Evolutionary conservation across 257 asterid species (phyloP), one percentile per base, ranked within the genome.

Genomic region (Phtheirospermum japonicum): DNA sequence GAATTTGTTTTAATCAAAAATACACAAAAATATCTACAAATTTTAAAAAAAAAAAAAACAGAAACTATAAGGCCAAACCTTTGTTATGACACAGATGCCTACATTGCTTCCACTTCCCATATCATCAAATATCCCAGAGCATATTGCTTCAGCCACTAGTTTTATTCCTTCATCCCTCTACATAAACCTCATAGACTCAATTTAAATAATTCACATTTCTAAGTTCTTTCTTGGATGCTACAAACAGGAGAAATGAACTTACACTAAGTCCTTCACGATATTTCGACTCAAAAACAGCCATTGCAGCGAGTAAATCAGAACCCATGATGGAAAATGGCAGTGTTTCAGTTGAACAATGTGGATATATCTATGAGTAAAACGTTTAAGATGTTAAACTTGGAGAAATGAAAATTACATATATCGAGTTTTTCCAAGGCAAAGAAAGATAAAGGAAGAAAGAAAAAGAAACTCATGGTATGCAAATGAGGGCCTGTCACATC

Each of bases 81-180:
- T 84, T 50, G 97, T 86, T 66, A 88, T 75, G 4, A 91, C 92
- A 62, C 98, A 91, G 68, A 88, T 75, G 64, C 86, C 98, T 0
- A 91, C 98, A 9, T 91, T 91, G 79, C 98, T 91, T 69, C 97
- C 98, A 84, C 98, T 91, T 74, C 98, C 97, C 77, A 91, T 75
- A 74, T 88, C 98, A 40, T 91, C n/a, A n/a, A n/a, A n/a, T n/a
- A n/a, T n/a, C n/a, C n/a, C n/a, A n/a, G n/a, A n/a, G n/a, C n/a
- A n/a, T 43, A 91, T 88, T 65, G 98, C 98, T 69, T 91, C 95
- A 59, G 90, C 84, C 52, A 91, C 98, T 42, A 91, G 40, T 37
- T 80, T 76, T 28, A 91, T 63, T 57, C 98, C 98, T 77, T 88
- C 98, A 50, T 84, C 95, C 76, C 80, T 86, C 98, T 87, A 80